These are phyloP conservation scores for Physaria fendleri DNA, from an alignment of 345 rosid species.

Conservation along the genomic window DNA sequence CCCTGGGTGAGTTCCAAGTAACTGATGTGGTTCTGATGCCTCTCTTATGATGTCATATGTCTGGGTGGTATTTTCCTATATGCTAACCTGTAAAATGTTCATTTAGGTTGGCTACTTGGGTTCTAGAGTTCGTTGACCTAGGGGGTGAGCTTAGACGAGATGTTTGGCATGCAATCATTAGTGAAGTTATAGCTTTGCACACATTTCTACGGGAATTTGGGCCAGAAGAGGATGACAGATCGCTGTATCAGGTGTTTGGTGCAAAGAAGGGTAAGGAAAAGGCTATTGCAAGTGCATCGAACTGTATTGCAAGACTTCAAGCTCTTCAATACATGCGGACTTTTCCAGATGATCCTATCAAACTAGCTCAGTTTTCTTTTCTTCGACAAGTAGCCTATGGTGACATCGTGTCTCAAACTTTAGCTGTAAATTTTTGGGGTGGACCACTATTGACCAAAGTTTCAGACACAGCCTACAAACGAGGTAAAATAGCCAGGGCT, in stretches of 20 bases:
- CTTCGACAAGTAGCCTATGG: conserved; percentile 76
- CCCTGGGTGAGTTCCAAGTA: conserved; percentile 47
- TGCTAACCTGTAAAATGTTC: conserved; percentile 13
- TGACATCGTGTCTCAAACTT: conserved; percentile 64
- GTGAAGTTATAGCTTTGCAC: conserved; percentile 76
- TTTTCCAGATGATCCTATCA: conserved; percentile 80
- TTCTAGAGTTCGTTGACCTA: conserved; percentile 91
- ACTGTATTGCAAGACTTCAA: conserved; percentile 83
- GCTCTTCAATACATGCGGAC: conserved; percentile 76
- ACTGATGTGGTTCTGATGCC: background rate
- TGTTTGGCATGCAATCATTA: conserved; percentile 83
- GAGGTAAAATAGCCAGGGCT: conserved; percentile 26
- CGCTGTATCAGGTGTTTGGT: conserved; percentile 60
- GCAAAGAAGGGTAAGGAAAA: conserved; percentile 78
- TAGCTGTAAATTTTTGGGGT: conserved; percentile 87
- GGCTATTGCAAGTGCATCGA: conserved; percentile 55
- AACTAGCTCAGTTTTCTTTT: conserved; percentile 79
- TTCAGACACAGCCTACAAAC: conserved; percentile 34
- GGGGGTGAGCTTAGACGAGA: conserved; percentile 95
- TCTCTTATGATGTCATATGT: background rate
- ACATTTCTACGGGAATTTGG: conserved; percentile 68
- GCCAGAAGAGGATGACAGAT: conserved; percentile 56
- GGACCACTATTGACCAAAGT: conserved; percentile 64
- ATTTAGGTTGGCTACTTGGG: conserved; percentile 69
- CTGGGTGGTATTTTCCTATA: background rate